These are phyloP conservation scores for Chlamydomonas urium DNA, from an alignment of 139 green algal genomes.

Conservation along the genomic window DNA sequence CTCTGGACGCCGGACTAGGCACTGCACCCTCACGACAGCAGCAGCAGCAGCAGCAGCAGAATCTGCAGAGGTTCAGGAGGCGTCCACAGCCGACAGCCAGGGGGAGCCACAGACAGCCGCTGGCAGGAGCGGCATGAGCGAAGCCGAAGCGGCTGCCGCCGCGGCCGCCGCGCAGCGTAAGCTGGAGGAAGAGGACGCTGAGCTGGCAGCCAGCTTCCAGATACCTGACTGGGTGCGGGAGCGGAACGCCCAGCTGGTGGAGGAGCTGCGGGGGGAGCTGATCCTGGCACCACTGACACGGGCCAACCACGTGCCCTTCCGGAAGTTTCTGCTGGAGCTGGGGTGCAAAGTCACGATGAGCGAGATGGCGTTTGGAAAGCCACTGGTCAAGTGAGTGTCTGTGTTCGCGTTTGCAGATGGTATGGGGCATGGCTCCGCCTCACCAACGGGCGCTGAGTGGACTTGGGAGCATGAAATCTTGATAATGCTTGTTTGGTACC, in stretches of 20 bases:
- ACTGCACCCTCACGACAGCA: no score
- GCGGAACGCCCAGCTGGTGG: not conserved
- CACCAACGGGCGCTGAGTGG: no score
- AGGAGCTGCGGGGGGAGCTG: constrained; percentile 2
- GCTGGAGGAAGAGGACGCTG: not conserved
- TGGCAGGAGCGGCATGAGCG: not conserved
- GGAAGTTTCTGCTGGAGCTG: not conserved
- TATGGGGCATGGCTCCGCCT: no score
- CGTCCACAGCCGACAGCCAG: no score
- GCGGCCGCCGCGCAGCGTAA: not conserved
- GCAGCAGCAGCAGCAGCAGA: no score
- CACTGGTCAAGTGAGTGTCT: constrained; percentile 48
- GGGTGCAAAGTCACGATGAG: constrained; percentile 54
- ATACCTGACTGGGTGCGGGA: not conserved
- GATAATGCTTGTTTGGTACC: no score
- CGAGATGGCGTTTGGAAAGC: constrained; percentile 77
- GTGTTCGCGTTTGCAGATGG: no score
- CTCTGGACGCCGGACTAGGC: no score
- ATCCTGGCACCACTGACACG: constrained; percentile 14
- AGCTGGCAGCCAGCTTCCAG: not conserved
- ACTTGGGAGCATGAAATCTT: no score
- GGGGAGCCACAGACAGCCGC: not conserved
- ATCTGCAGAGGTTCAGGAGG: no score
- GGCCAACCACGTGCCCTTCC: constrained; percentile 13
- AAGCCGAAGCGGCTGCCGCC: not conserved